Evolutionary conservation across 345 rosid genomes (phyloP).

Genomic region (Boechera divaricarpa): DNA sequence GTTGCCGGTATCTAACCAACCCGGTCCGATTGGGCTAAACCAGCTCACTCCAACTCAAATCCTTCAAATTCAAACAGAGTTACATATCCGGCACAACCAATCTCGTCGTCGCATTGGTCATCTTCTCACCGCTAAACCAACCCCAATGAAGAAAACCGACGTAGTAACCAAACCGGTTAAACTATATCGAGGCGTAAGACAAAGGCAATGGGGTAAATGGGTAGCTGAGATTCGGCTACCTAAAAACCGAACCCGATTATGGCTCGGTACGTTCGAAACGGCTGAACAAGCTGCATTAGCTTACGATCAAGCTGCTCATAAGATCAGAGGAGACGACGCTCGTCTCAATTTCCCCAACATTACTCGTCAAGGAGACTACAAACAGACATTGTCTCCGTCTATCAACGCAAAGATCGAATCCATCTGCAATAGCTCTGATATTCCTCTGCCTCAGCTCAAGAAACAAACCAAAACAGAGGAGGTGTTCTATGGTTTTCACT

Average conservation of each 20-base stretch:
- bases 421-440: slow-evolving; percentile 52
- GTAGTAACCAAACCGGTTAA: slow-evolving; percentile 55
- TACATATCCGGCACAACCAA: slow-evolving; percentile 40
- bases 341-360: slow-evolving; percentile 80
- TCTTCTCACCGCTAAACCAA: slow-evolving; percentile 54
- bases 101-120: slow-evolving; percentile 32
- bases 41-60: slow-evolving; percentile 73
- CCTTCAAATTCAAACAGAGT: slow-evolving; percentile 68
- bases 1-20: slow-evolving; percentile 36
- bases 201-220: slow-evolving; percentile 97
- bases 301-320: slow-evolving; percentile 84
- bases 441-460: slow-evolving; percentile 51
- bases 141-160: slow-evolving; percentile 58
- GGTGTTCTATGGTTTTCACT: slow-evolving; percentile 18
- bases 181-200: slow-evolving; percentile 88
- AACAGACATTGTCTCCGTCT: slow-evolving; percentile 69
- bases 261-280: slow-evolving; percentile 95
- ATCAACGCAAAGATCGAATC: slow-evolving; percentile 80
- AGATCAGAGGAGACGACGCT: slow-evolving; percentile 80
- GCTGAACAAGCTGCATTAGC: slow-evolving; percentile 94
- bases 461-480: slow-evolving; percentile 43
- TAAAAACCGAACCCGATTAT: slow-evolving; percentile 87
- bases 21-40: slow-evolving; percentile 67
- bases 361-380: slow-evolving; percentile 53
- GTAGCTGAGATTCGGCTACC: slow-evolving; percentile 93